Evolutionary conservation across 1,284 basidiomycete genomes (phyloP).

Genomic region (Fistulina hepatica): DNA sequence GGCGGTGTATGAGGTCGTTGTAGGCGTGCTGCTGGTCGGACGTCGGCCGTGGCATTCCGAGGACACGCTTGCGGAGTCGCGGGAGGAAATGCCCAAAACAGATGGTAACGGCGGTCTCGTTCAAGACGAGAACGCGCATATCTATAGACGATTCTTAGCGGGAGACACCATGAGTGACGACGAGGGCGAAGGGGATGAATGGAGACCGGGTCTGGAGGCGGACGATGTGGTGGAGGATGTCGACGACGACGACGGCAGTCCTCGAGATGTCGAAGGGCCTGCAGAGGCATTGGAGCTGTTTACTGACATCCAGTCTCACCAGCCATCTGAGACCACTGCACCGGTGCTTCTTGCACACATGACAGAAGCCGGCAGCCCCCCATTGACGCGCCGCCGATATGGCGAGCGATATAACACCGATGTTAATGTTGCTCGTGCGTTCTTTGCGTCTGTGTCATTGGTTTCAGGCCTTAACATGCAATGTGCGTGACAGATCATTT

Average conservation of each 20-base stretch:
- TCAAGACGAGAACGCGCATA: conserved; percentile 1
- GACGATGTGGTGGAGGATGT: conserved; percentile 18
- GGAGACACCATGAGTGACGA: conserved; percentile 5
- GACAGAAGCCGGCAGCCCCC: conserved; percentile 12
- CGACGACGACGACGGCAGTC: conserved; percentile 38
- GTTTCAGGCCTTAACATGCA: background rate
- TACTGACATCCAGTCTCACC: conserved; percentile 11
- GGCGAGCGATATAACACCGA: background rate
- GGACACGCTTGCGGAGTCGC: no score
- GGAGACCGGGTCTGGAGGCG: conserved; percentile 11
- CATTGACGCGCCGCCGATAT: conserved; percentile 18
- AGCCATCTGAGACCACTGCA: conserved; percentile 8
- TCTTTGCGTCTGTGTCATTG: background rate
- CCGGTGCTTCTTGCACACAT: conserved; percentile 19
- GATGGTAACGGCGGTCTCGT: no score
- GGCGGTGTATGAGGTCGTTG: conserved; percentile 23
- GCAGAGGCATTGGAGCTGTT: conserved; percentile 13
- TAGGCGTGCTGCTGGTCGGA: conserved; percentile 6
- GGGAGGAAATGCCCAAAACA: no score
- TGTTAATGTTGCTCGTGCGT: background rate
- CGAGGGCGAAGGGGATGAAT: conserved; percentile 9
- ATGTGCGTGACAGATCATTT: background rate
- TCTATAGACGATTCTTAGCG: conserved; percentile 2
- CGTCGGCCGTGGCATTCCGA: no score
- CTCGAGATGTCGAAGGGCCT: conserved; percentile 34